Conservation (phyloP, 2,329 filamentous ascomycete species). For the Penicillium italicum region DNA sequence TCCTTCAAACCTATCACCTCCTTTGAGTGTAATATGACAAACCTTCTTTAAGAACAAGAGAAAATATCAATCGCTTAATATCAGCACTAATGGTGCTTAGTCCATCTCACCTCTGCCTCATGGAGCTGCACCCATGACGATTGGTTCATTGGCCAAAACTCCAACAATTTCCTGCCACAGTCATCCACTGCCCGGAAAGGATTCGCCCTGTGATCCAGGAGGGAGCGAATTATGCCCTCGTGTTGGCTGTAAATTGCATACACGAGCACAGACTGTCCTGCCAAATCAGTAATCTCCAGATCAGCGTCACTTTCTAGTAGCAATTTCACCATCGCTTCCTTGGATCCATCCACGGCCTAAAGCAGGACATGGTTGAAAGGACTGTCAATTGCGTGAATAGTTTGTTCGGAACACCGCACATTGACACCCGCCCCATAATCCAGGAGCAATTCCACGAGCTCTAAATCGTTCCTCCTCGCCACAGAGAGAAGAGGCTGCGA, state of each 20-base stretch:
- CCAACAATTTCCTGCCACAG: background rate
- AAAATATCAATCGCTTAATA: background rate
- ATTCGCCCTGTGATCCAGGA: background rate
- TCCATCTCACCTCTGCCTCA: background rate
- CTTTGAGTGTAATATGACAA: background rate
- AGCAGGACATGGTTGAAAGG: background rate
- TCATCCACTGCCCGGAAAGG: background rate
- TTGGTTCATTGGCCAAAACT: background rate
- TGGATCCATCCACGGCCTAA: background rate
- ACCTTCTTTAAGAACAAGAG: background rate
- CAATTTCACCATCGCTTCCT: background rate
- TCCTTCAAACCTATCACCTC: background rate
- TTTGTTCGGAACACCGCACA: background rate
- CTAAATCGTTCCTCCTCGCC: fast-evolving
- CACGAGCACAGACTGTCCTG: background rate
- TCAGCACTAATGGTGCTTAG: background rate
- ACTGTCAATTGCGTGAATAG: background rate
- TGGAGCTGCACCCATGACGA: background rate
- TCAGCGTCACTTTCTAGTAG: background rate
- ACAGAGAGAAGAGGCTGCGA: background rate
- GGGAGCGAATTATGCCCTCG: background rate
- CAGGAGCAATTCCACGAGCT: background rate
- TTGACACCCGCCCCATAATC: background rate
- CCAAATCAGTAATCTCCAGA: background rate
- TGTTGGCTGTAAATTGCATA: background rate